Conservation (phyloP, 768 basidiomycete genomes). For the Suillus luteus region DNA sequence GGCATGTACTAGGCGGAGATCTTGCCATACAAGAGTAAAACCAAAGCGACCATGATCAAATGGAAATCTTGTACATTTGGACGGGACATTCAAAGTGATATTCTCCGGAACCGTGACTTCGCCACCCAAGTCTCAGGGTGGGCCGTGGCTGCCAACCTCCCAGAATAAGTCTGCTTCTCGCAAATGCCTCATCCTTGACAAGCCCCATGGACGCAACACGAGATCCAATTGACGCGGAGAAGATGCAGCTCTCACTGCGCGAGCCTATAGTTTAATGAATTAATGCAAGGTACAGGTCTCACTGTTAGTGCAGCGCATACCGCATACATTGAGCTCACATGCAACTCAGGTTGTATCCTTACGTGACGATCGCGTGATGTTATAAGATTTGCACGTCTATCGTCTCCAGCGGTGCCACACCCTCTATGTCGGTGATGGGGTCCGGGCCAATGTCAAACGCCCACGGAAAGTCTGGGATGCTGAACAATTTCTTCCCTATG, state of each 20-base stretch:
- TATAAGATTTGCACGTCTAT: not conserved
- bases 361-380: not conserved
- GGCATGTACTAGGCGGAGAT: not conserved
- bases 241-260: not conserved
- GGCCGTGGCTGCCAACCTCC: not conserved
- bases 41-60: too few species aligned
- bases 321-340: not conserved
- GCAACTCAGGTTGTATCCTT: not conserved
- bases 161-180: conserved; percentile 5
- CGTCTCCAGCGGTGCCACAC: not conserved
- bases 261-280: too few species aligned
- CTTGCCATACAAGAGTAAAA: not conserved
- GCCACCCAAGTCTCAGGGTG: conserved; percentile 9
- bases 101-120: not conserved
- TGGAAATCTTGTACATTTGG: not conserved
- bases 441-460: conserved; percentile 5
- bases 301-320: not conserved
- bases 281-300: not conserved
- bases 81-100: not conserved
- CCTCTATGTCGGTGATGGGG: too few species aligned
- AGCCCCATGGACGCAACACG: conserved; percentile 3
- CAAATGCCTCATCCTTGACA: conserved; percentile 4
- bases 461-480: conserved; percentile 13
- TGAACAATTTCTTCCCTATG: conserved; percentile 6
- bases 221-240: conserved; percentile 12